Conservation (phyloP, 176 grass and related monocot species). For the Oryza australiensis region DNA sequence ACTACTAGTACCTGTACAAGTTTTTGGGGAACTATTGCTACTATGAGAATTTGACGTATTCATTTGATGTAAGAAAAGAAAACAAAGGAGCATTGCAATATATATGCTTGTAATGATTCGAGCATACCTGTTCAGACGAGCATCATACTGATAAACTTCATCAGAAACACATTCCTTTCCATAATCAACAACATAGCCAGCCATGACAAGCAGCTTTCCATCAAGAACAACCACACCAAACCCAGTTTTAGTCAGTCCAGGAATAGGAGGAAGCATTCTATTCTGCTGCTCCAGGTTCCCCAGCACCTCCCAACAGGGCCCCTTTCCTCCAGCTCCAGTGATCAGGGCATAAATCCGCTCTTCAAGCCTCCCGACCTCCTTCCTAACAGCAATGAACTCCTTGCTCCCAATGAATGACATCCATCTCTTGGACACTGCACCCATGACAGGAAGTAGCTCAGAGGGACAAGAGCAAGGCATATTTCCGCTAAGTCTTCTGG, state of each 20-base stretch:
- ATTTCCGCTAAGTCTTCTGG: conserved; percentile 72
- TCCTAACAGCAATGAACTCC: conserved; percentile 60
- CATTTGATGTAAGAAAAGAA: not conserved
- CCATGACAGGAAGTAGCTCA: conserved; percentile 45
- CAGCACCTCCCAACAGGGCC: conserved; percentile 56
- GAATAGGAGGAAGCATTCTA: conserved; percentile 65
- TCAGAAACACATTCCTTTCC: conserved; percentile 56
- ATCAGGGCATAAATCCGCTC: conserved; percentile 66
- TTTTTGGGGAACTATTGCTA: not conserved
- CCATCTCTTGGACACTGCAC: conserved; percentile 73
- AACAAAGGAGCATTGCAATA: not conserved
- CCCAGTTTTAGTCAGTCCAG: conserved; percentile 44
- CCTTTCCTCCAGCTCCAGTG: conserved; percentile 33
- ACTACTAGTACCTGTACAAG: not conserved
- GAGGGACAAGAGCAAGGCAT: conserved; percentile 60
- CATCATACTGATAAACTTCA: conserved; percentile 75
- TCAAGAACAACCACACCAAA: conserved; percentile 64
- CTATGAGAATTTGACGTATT: not conserved
- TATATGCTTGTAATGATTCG: not conserved
- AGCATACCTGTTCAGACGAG: conserved; percentile 66
- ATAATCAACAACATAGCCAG: conserved; percentile 47
- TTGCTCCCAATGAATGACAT: conserved; percentile 58
- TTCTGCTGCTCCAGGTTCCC: conserved; percentile 36
- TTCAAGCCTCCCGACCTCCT: conserved; percentile 49
- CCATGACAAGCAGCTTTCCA: conserved; percentile 64